Evolutionary conservation across 345 rosid species (phyloP).

Genomic region (Aurinia saxatilis): DNA sequence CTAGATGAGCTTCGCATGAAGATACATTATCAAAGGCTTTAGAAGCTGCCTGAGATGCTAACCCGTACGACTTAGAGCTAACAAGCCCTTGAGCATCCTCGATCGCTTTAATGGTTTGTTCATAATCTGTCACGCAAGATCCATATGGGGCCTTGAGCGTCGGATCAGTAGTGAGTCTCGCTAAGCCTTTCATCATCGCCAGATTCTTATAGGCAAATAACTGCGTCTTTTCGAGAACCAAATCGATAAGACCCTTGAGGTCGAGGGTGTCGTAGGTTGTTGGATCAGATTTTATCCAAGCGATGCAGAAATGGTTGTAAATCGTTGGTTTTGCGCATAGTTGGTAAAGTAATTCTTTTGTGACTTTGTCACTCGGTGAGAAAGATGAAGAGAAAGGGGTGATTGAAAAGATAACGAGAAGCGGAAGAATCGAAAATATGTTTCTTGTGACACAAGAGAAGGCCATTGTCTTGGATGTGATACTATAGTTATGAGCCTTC

Average conservation of each 20-base stretch:
- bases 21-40: constrained; percentile 5
- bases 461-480: neutral
- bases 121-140: constrained; percentile 4
- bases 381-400: constrained; percentile 10
- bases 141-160: neutral
- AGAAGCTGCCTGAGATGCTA: neutral
- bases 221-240: neutral
- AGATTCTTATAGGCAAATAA: constrained; percentile 4
- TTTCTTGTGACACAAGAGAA: constrained; percentile 13
- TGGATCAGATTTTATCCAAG: constrained; percentile 14
- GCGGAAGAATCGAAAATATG: neutral
- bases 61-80: neutral
- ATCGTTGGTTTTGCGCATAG: constrained; percentile 9
- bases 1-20: neutral
- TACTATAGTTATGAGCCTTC: neutral
- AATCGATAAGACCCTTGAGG: constrained; percentile 6
- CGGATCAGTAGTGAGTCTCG: constrained; percentile 13
- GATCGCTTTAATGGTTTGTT: neutral
- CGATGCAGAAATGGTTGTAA: constrained; percentile 1
- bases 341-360: neutral
- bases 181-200: constrained; percentile 4
- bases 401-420: constrained; percentile 10
- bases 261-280: neutral
- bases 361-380: constrained; percentile 17
- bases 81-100: neutral